A percentile compares a stretch with the other conserved stretches of the same genome.
Evolutionary conservation across 2,329 filamentous ascomycete genomes (phyloP).

Genomic region (Ustulina deusta): DNA sequence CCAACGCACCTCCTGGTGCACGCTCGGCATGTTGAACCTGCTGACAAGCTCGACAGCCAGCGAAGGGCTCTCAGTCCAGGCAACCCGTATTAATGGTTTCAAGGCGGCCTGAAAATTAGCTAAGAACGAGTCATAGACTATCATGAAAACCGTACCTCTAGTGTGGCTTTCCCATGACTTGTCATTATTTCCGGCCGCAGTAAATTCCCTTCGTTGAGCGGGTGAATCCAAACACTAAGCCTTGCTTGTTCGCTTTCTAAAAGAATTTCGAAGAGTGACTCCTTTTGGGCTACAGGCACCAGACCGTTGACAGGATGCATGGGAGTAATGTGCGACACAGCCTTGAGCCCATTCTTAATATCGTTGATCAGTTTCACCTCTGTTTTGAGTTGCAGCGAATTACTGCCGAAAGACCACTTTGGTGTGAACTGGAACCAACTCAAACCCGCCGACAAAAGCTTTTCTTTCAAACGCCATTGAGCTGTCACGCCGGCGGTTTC

Average conservation of each 20-base stretch:
- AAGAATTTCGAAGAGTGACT: slow-evolving; percentile 83
- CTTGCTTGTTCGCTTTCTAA: slow-evolving; percentile 87
- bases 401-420: slow-evolving; percentile 95
- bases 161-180: slow-evolving; percentile 55
- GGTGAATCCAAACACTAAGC: slow-evolving; percentile 89
- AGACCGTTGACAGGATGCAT: slow-evolving; percentile 62
- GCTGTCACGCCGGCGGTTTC: slow-evolving; percentile 72
- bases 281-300: slow-evolving; percentile 79
- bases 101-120: slow-evolving; percentile 62
- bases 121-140: slow-evolving; percentile 5
- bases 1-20: slow-evolving; percentile 82
- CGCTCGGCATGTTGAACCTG: slow-evolving; percentile 80
- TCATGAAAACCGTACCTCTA: slow-evolving; percentile 53
- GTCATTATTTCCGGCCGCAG: slow-evolving; percentile 54
- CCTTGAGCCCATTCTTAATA: slow-evolving; percentile 74
- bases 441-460: slow-evolving; percentile 85
- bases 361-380: slow-evolving; percentile 86
- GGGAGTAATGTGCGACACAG: slow-evolving; percentile 70
- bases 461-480: slow-evolving; percentile 88
- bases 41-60: slow-evolving; percentile 87
- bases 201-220: slow-evolving; percentile 71
- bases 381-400: slow-evolving; percentile 91
- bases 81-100: slow-evolving; percentile 77
- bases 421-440: slow-evolving; percentile 89
- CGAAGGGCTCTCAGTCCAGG: slow-evolving; percentile 87